Evolutionary conservation across 129 eudicot species (phyloP), one percentile per base, ranked within the genome.

Genomic region (Chrysanthemum seticuspe): DNA sequence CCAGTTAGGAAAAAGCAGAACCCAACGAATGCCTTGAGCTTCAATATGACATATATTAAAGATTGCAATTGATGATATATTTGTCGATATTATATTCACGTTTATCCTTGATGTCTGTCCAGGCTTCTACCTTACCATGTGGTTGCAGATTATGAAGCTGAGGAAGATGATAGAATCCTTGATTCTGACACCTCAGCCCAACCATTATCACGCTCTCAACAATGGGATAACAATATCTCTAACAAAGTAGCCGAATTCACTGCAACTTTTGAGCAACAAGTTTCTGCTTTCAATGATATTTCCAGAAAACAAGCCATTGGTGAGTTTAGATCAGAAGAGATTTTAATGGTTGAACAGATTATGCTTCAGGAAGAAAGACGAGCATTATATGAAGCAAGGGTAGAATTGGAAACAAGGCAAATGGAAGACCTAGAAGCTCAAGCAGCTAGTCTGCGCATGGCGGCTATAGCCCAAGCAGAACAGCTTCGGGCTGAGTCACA

Each of bases 71-170:
- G 31, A 74, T 25, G 40, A 67, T 57, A 31, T 71, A 5, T 36
- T 45, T 58, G 44, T n/a, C 74, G 12, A 48, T 15, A 62, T 48
- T 16, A 11, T 21, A 12, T 68, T 59, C 61, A 68, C 45, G 56
- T 51, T 64, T 53, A 10, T 50, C 18, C 14, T 50, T 60, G 10
- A 66, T 65, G 12, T 18, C 3, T 50, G 49, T 51, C 12, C 82
- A 92, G 97, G 88, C 80, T 92, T 61, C 83, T 92, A 68, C 97
- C 96, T 49, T 92, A 92, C 82, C 96, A 92, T 81, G 96, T 92
- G 71, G 94, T 92, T 59, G 94, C 96, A 21, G 94, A 92, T 79
- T 92, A 88, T 76, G 96, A 92, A 85, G 94, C 96, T 12, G 97
- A 89, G 77, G 94, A 87, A 67, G 96, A 89, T 68, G 97, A 87